Percentiles rank a stretch among this genome's conserved stretches.
These are phyloP conservation scores for Fusarium sp. DNA, from an alignment of 2,329 filamentous ascomycete genomes.

Conservation along the genomic window DNA sequence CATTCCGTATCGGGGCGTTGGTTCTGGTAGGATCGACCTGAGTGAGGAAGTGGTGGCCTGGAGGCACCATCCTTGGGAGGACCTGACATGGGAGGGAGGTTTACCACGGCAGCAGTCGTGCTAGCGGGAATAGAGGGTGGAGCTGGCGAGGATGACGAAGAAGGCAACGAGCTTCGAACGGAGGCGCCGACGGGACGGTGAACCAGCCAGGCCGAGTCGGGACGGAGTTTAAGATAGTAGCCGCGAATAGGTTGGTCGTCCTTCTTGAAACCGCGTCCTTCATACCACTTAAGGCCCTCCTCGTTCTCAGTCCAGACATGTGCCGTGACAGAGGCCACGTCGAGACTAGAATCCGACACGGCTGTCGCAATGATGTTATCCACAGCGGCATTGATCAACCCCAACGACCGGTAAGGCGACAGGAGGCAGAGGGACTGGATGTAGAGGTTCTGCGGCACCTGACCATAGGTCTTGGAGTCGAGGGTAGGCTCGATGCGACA, in stretches of 20 bases:
- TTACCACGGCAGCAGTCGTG: constrained; percentile 46
- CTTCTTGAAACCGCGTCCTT: constrained; percentile 62
- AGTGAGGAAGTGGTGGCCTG: constrained; percentile 39
- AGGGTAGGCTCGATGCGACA: constrained; percentile 63
- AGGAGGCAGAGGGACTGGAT: constrained; percentile 70
- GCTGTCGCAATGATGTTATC: constrained; percentile 58
- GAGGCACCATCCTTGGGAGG: constrained; percentile 36
- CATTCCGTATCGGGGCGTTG: constrained; percentile 66
- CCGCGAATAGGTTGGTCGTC: constrained; percentile 58
- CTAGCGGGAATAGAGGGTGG: constrained; percentile 35
- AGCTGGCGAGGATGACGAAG: constrained; percentile 26
- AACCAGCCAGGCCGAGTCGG: constrained; percentile 68
- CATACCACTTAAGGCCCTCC: constrained; percentile 69
- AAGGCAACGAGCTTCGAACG: constrained; percentile 36
- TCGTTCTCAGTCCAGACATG: constrained; percentile 74
- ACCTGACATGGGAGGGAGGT: constrained; percentile 44
- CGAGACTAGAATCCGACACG: constrained; percentile 47
- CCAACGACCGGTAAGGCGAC: constrained; percentile 67
- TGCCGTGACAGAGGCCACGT: constrained; percentile 61
- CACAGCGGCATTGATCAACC: constrained; percentile 65
- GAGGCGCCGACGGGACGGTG: constrained; percentile 53
- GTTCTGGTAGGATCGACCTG: constrained; percentile 64
- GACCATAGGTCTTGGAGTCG: constrained; percentile 19
- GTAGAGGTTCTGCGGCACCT: constrained; percentile 60
- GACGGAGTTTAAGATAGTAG: constrained; percentile 69